These are phyloP conservation scores for Caryocar brasiliense DNA, from an alignment of 441 rosid genomes.

Conservation along the genomic window DNA sequence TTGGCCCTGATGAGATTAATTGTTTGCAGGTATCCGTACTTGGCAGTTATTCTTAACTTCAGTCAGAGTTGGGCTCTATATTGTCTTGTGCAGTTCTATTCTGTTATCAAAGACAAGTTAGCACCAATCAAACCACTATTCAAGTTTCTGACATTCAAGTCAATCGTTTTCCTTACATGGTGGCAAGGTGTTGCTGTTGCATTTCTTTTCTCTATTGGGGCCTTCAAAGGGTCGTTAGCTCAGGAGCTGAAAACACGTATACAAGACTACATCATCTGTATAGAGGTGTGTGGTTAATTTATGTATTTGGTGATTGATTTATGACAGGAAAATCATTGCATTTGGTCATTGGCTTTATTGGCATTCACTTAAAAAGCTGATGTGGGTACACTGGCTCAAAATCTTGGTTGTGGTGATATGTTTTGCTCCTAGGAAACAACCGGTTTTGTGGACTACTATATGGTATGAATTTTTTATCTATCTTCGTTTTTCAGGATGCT, in stretches of 20 bases:
- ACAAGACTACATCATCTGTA: slow-evolving; percentile 91
- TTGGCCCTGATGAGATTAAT: slow-evolving; percentile 4
- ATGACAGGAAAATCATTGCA: not conserved
- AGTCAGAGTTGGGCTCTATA: slow-evolving; percentile 95
- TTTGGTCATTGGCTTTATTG: not conserved
- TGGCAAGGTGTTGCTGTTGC: slow-evolving; percentile 96
- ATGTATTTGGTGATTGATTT: too few relatives aligned
- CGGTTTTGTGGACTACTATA: too few relatives aligned
- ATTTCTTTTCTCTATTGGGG: slow-evolving; percentile 84
- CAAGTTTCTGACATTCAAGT: slow-evolving; percentile 84
- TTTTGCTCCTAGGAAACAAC: too few relatives aligned
- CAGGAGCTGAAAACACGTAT: slow-evolving; percentile 80
- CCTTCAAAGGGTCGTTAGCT: slow-evolving; percentile 74
- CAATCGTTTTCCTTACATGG: slow-evolving; percentile 94
- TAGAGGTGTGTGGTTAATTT: slow-evolving; percentile 58
- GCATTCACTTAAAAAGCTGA: too few relatives aligned
- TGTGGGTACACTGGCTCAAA: too few relatives aligned
- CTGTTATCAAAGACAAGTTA: slow-evolving; percentile 73
- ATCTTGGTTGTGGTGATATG: too few relatives aligned
- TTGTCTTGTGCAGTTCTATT: slow-evolving; percentile 90
- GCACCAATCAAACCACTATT: slow-evolving; percentile 87
- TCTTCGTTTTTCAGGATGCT: not conserved
- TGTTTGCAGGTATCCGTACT: slow-evolving; percentile 74
- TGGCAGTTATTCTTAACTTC: slow-evolving; percentile 90
- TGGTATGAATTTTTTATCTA: too few relatives aligned